A percentile compares a stretch with the other conserved stretches of the same genome.
These are phyloP conservation scores for Talaromyces sp. DNA, from an alignment of 2,329 filamentous ascomycete genomes.

Conservation along the genomic window DNA sequence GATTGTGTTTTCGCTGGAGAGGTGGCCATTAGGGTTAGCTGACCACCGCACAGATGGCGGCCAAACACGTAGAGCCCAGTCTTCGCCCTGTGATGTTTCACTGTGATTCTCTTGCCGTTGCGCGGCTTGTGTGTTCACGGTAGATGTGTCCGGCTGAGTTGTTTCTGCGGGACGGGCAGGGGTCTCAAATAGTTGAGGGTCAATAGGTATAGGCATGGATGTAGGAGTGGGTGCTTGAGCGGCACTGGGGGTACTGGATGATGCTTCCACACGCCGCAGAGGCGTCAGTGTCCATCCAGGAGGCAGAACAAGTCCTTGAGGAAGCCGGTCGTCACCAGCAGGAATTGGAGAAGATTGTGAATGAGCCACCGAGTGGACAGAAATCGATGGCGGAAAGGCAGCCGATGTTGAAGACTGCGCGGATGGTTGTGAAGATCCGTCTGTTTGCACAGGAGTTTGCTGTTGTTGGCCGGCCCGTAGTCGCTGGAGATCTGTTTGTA, in stretches of 20 bases:
- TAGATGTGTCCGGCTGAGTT: neutral
- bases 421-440: slow-evolving; percentile 1
- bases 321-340: slow-evolving; percentile 43
- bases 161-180: neutral
- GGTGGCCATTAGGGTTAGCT: neutral
- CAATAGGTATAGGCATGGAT: neutral
- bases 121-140: neutral
- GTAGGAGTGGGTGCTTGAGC: neutral
- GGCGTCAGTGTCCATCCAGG: slow-evolving; percentile 50
- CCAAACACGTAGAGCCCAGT: neutral
- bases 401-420: slow-evolving; percentile 3
- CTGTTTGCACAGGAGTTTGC: slow-evolving; percentile 6
- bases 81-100: neutral
- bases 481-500: slow-evolving; percentile 63
- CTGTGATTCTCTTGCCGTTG: neutral
- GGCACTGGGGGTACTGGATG: neutral
- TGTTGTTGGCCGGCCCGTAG: slow-evolving; percentile 49
- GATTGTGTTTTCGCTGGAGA: slow-evolving; percentile 23
- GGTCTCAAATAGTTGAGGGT: slow-evolving; percentile 1
- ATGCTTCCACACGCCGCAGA: slow-evolving; percentile 29
- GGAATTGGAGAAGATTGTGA: slow-evolving; percentile 27
- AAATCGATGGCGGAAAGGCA: slow-evolving; percentile 5
- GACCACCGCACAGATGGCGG: slow-evolving; percentile 2
- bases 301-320: slow-evolving; percentile 48
- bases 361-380: slow-evolving; percentile 19